phyloP scores from a whole-genome alignment of 441 rosid genomes.

The Raphanus hybrid region DNA sequence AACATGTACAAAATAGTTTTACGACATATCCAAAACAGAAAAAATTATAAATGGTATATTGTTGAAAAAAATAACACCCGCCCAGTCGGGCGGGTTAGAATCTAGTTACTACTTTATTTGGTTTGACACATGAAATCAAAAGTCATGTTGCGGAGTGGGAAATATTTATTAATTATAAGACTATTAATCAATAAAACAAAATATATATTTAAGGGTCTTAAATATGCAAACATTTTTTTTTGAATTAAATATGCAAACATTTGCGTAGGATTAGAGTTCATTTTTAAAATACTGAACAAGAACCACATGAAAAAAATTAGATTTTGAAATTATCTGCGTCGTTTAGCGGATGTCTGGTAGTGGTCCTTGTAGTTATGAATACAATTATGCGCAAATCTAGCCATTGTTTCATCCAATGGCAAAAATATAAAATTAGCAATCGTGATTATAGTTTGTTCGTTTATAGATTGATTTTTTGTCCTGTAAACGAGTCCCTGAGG shows the following conservation, averaged over 20 bases:
- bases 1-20: too few relatives aligned
- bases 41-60: too few relatives aligned
- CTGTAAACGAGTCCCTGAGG: background rate
- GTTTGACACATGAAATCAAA: slow-evolving; percentile 34
- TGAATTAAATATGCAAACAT: background rate
- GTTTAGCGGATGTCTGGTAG: slow-evolving; percentile 1
- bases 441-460: background rate
- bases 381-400: slow-evolving; percentile 20
- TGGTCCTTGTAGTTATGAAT: slow-evolving; percentile 5
- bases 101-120: slow-evolving; percentile 31
- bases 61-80: too few relatives aligned
- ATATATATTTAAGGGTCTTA: background rate
- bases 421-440: background rate
- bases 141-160: slow-evolving; percentile 27
- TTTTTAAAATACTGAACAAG: background rate
- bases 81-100: too few relatives aligned
- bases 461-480: background rate
- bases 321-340: background rate
- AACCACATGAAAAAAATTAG: background rate
- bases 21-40: too few relatives aligned
- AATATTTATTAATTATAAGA: background rate
- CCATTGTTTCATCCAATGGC: background rate
- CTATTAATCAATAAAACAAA: background rate
- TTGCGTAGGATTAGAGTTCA: background rate
- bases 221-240: background rate